phyloP scores from a whole-genome alignment of 2,329 filamentous ascomycete species.

The Talaromyces funiculosus region DNA sequence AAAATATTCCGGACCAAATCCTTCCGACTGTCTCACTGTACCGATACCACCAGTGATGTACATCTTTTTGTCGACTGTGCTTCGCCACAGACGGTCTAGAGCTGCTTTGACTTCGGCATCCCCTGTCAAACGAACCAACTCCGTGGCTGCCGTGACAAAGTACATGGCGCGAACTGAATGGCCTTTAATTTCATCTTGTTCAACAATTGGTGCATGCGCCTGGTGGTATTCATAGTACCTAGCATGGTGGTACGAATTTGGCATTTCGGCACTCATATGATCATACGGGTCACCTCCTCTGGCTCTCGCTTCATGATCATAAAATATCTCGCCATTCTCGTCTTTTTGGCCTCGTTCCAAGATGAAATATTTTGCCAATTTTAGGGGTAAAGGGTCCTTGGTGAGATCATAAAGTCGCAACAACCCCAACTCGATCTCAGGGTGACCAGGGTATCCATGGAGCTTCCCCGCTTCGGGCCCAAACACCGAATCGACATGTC shows the following conservation, averaged over 20 bases:
- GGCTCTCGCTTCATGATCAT: conserved; percentile 48
- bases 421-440: conserved; percentile 50
- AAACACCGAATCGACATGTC: conserved; percentile 48
- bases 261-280: conserved; percentile 40
- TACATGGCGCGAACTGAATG: conserved; percentile 59
- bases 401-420: conserved; percentile 43
- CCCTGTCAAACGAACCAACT: conserved; percentile 43
- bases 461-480: conserved; percentile 46
- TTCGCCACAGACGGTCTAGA: conserved; percentile 50
- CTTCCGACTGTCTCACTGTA: conserved; percentile 53
- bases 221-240: conserved; percentile 50
- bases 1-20: conserved; percentile 56
- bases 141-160: conserved; percentile 54
- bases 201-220: conserved; percentile 50
- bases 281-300: conserved; percentile 41
- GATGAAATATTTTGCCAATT: conserved; percentile 53
- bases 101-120: conserved; percentile 33
- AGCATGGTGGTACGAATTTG: conserved; percentile 35
- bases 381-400: conserved; percentile 32
- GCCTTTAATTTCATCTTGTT: conserved; percentile 53
- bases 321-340: conserved; percentile 49
- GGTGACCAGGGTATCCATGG: conserved; percentile 58
- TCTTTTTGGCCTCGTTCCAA: conserved; percentile 49
- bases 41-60: conserved; percentile 59
- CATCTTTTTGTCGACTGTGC: conserved; percentile 58